Conservation (phyloP, 306 rosid species). For the Cucurbita pepo region DNA sequence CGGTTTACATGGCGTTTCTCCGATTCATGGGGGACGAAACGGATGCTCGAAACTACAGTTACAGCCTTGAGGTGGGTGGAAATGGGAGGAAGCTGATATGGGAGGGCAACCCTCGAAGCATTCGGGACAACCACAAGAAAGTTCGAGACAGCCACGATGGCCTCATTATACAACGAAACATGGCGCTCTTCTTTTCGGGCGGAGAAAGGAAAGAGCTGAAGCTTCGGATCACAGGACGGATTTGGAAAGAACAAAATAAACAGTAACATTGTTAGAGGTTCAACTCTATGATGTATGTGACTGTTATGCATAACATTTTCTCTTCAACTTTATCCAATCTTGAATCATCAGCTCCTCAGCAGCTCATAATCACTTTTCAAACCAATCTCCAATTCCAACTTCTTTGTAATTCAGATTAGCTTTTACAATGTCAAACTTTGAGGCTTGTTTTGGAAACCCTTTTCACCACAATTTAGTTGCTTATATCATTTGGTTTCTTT, state of each 20-base stretch:
- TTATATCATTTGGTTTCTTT: background rate
- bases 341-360: background rate
- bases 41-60: constrained; percentile 2
- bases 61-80: constrained; percentile 4
- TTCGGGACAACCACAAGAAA: constrained; percentile 3
- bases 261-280: background rate
- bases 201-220: constrained; percentile 7
- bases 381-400: background rate
- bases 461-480: background rate
- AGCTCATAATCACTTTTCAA: background rate
- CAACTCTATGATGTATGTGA: background rate
- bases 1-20: constrained; percentile 2
- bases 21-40: constrained; percentile 6
- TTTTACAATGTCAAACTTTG: background rate
- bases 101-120: constrained; percentile 7
- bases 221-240: constrained; percentile 1
- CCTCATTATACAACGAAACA: constrained; percentile 1
- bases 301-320: background rate
- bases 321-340: background rate
- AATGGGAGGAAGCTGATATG: background rate
- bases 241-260: constrained; percentile 4
- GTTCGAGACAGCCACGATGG: constrained; percentile 5
- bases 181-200: constrained; percentile 3
- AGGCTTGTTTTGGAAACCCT: background rate
- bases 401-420: background rate